A percentile compares a stretch with the other conserved stretches of the same genome.
These are phyloP conservation scores for Trichoderma cornu-damae DNA, from an alignment of 2,329 filamentous ascomycete species.

Conservation along the genomic window DNA sequence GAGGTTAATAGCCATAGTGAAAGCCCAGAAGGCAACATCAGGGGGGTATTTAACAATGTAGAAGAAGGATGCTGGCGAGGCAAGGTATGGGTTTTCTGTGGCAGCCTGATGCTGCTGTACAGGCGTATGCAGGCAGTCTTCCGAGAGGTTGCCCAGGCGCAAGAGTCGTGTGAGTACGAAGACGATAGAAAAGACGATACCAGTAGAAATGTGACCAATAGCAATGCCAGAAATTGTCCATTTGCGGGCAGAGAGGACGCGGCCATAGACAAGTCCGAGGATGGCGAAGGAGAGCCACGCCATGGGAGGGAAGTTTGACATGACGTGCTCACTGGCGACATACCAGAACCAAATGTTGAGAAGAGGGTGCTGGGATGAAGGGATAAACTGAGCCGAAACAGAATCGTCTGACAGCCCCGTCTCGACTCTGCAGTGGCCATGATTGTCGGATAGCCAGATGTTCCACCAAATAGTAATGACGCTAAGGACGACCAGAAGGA, in stretches of 20 bases:
- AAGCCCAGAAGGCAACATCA: conserved; percentile 42
- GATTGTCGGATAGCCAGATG: conserved; percentile 39
- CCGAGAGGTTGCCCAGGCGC: conserved; percentile 41
- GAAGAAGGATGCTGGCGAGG: conserved; percentile 40
- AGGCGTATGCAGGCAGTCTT: conserved; percentile 38
- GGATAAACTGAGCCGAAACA: not conserved
- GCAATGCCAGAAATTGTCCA: conserved; percentile 28
- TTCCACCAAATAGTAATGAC: conserved; percentile 43
- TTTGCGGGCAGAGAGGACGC: conserved; percentile 33
- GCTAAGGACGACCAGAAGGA: conserved; percentile 31
- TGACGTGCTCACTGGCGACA: conserved; percentile 27
- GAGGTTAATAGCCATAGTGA: conserved; percentile 37
- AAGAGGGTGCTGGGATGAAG: conserved; percentile 21
- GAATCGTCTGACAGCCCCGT: not conserved
- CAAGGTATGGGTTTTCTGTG: conserved; percentile 38
- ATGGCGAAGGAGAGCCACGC: conserved; percentile 45
- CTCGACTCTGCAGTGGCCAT: conserved; percentile 33
- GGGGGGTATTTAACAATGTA: conserved; percentile 45
- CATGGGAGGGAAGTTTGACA: conserved; percentile 41
- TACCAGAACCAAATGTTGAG: conserved; percentile 40
- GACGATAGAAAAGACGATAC: conserved; percentile 31
- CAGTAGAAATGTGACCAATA: conserved; percentile 29
- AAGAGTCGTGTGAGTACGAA: conserved; percentile 41
- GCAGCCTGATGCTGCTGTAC: conserved; percentile 31
- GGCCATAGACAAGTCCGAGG: conserved; percentile 41